These are phyloP conservation scores for Globisporangium yorkense DNA, from an alignment of 352 stramenopile genomes.

Conservation along the genomic window DNA sequence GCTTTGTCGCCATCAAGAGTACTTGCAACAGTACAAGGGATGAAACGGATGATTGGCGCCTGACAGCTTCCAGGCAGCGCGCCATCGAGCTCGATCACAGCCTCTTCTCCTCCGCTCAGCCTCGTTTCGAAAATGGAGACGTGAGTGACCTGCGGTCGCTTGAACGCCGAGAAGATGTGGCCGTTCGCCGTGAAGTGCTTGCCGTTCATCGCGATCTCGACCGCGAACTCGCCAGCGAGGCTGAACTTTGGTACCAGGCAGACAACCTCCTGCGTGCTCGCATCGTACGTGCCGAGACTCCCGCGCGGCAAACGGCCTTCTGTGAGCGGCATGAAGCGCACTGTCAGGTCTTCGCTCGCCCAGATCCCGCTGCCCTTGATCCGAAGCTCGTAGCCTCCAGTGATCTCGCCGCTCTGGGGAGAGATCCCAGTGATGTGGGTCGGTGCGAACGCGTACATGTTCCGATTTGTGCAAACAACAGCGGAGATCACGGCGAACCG, in stretches of 20 bases:
- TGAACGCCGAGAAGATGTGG: conserved; percentile 49
- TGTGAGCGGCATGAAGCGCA: conserved; percentile 62
- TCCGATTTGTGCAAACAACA: conserved; percentile 41
- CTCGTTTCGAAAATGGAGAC: conserved; percentile 40
- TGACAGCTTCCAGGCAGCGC: conserved; percentile 26
- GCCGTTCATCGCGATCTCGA: conserved; percentile 78
- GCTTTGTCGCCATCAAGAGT: not conserved
- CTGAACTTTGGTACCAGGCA: conserved; percentile 67
- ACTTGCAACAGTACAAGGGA: conserved; percentile 16
- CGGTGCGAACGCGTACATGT: conserved; percentile 64
- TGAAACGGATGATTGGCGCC: conserved; percentile 31
- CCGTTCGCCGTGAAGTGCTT: conserved; percentile 70
- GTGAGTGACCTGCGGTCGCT: conserved; percentile 25
- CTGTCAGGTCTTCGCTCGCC: conserved; percentile 66
- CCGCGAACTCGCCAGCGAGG: conserved; percentile 45
- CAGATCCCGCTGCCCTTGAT: conserved; percentile 75
- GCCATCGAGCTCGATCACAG: conserved; percentile 30
- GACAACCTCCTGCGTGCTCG: conserved; percentile 34
- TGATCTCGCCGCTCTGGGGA: conserved; percentile 47
- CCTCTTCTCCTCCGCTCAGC: conserved; percentile 23
- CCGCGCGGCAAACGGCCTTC: conserved; percentile 49
- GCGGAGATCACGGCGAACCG: conserved; percentile 24
- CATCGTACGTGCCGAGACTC: conserved; percentile 35
- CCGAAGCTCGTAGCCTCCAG: conserved; percentile 48
- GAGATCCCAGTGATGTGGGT: conserved; percentile 33